Base-by-base conservation (phyloP, 495 filamentous ascomycete genomes). In the Podospora sp. region DNA sequence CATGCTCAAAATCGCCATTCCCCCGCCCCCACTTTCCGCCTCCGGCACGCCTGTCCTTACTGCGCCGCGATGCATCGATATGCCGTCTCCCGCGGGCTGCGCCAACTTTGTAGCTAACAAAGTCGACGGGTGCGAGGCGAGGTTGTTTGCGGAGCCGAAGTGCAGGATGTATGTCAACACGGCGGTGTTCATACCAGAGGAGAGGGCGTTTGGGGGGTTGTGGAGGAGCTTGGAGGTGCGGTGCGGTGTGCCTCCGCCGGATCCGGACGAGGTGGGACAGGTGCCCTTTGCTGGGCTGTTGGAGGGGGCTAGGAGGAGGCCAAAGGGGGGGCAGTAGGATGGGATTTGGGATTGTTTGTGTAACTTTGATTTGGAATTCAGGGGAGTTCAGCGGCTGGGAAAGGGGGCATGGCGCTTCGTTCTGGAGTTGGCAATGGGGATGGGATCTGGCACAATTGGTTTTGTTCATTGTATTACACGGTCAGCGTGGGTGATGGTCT, bases 151-250 rank as follows among this genome's bases (percentile, higher is more conserved):
- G 50, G 77, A 81, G 66, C 69, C 66, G 1, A 71, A 73, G 11
- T 81, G 79, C 50, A 35, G 65, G 16, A 70, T 72, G 60, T 81
- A 75, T 55, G 61, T 76, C 40, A 81, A 80, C 53, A 72, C 79
- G 6, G 79, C 77, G 27, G 79, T 81, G 2, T 81, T 81, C 29
- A 67, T 74, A 1, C 77, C 77, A 2, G 78, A 80, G 68, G 40
- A 67, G 3, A 66, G 74, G 29, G 73, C 75, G 7, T 68, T 80
- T 0, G 79, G 78, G 0, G 79, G 79, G 16, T 26, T 65, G 5
- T 69, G 79, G 51, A 65, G 78, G 53, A 81, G 79, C 36, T 40
- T 81, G n/a, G 72, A 72, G 63, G 68, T 81, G 21, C 56, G 59
- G 56, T 81, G 79, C 24, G 79, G 79, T 1, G 63, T 74, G 5